Evolutionary conservation across 768 basidiomycete genomes (phyloP).

Genomic region (Leccinum longicurvipes): DNA sequence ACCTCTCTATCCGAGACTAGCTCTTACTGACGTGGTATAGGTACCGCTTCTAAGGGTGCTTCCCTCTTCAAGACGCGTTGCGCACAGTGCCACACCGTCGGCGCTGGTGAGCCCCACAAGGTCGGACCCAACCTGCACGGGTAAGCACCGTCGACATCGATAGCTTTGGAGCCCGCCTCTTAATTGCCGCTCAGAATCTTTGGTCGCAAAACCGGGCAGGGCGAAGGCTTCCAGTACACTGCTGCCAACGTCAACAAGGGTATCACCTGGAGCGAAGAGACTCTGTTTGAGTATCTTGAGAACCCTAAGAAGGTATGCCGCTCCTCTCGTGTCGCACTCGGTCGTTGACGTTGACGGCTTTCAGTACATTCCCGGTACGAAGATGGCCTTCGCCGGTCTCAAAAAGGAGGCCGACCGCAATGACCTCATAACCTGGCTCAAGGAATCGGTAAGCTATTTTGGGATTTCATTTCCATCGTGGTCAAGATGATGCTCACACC

Average conservation of each 20-base stretch:
- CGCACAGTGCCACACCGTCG: slow-evolving; percentile 91
- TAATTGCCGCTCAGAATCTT: slow-evolving; percentile 52
- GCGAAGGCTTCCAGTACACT: slow-evolving; percentile 85
- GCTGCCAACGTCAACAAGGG: slow-evolving; percentile 96
- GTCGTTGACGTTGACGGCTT: background rate
- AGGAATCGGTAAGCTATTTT: slow-evolving; percentile 56
- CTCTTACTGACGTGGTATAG: slow-evolving; percentile 33
- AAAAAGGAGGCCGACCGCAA: slow-evolving; percentile 99
- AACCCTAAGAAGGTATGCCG: slow-evolving; percentile 89
- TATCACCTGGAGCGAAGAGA: slow-evolving; percentile 78
- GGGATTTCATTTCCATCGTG: background rate
- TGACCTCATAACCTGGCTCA: slow-evolving; percentile 85
- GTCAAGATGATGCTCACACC: background rate
- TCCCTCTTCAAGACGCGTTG: slow-evolving; percentile 95
- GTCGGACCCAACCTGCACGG: slow-evolving; percentile 97
- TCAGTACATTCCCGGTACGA: slow-evolving; percentile 93
- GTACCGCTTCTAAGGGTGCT: slow-evolving; percentile 90
- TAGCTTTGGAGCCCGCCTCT: background rate
- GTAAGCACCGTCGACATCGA: slow-evolving; percentile 39
- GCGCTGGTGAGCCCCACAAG: slow-evolving; percentile 72
- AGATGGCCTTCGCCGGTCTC: slow-evolving; percentile 98
- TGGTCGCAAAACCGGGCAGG: slow-evolving; percentile 85
- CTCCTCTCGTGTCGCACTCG: background rate
- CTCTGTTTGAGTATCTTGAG: slow-evolving; percentile 94
- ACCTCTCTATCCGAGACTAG: background rate